phyloP scores from a whole-genome alignment of 1,284 basidiomycete genomes.

The Sparassis latifolia region DNA sequence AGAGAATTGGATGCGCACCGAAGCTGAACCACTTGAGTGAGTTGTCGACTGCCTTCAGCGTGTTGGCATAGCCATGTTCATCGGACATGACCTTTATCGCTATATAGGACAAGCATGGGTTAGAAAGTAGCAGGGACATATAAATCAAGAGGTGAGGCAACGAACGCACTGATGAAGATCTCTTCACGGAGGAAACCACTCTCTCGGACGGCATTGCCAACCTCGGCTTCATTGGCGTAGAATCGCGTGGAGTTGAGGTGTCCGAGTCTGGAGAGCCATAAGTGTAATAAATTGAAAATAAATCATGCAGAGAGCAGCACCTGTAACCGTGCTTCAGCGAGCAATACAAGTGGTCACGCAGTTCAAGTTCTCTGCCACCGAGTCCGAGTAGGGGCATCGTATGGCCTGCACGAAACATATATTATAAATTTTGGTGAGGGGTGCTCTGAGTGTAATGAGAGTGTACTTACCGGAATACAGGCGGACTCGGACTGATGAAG shows the following conservation, averaged over 20 bases:
- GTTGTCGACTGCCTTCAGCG: conserved; percentile 27
- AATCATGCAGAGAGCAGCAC: conserved; percentile 25
- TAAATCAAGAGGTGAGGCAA: conserved; percentile 1
- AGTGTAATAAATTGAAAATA: neutral
- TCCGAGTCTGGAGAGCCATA: conserved; percentile 39
- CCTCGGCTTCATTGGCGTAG: conserved; percentile 69
- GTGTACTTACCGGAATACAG: no score
- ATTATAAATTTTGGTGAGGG: no score
- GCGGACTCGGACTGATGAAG: no score
- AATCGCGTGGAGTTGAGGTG: conserved; percentile 65
- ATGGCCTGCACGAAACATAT: conserved; percentile 32
- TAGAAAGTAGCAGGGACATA: neutral
- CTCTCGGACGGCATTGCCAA: conserved; percentile 51
- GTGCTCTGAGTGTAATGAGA: no score
- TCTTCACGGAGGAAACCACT: conserved; percentile 47
- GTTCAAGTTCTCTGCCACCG: conserved; percentile 65
- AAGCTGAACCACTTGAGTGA: conserved; percentile 35
- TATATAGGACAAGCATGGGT: conserved; percentile 8
- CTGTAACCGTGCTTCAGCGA: conserved; percentile 70
- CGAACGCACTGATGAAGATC: conserved; percentile 58
- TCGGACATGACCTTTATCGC: conserved; percentile 18
- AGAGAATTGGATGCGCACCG: conserved; percentile 17
- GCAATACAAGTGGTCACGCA: conserved; percentile 53
- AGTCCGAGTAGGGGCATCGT: conserved; percentile 74
- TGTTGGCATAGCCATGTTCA: conserved; percentile 18